Evolutionary conservation across 2,329 filamentous ascomycete species (phyloP), one percentile per base, ranked within the genome.

Genomic region (Apiospora marii): DNA sequence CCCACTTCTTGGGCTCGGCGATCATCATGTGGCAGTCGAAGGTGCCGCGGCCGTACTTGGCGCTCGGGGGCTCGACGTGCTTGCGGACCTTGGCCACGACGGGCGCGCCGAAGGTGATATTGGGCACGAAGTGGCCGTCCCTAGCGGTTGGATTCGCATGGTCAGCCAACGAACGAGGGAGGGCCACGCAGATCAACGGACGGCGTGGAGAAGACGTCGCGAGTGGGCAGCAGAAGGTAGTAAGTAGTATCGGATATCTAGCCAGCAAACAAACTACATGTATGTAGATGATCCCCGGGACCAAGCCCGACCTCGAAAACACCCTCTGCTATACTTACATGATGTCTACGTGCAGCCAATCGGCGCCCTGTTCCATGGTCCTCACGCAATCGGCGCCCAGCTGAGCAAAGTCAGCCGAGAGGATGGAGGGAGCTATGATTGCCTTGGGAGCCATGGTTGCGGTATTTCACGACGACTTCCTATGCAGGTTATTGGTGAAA

Each of bases 21-120:
- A 99, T 97, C 96, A 99, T 99, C 96, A 99, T 98, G 85, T 99
- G 96, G 88, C 96, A 99, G 84, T 99, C 96, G 82, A 99, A 99
- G 19, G 96, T 98, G 74, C 96, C 96, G 78, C 92, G 93, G 70
- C 93, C 95, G 77, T 92, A 87, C 46, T 88, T 88, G 70, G 88
- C 86, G 53, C 87, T 87, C 3, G 95, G 95, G 77, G 89, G 88
- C 72, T 94, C 92, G 78, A 99, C 95, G 79, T 98, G 93, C 67
- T 90, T 87, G 75, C 96, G 92, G 79, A 99, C 96, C 87, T 96
- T 97, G 77, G 94, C 96, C 67, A 99, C 96, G 49, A 99, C 95
- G 6, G 96, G 95, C 27, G 96, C 92, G 73, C 96, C 96, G 80
- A 98, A 98, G 68, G 96, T 98, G 83, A 99, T 95, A 85, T 99